These are phyloP conservation scores for Symbiodinium natans DNA, from an alignment of 73 alveolate species.

Conservation along the genomic window DNA sequence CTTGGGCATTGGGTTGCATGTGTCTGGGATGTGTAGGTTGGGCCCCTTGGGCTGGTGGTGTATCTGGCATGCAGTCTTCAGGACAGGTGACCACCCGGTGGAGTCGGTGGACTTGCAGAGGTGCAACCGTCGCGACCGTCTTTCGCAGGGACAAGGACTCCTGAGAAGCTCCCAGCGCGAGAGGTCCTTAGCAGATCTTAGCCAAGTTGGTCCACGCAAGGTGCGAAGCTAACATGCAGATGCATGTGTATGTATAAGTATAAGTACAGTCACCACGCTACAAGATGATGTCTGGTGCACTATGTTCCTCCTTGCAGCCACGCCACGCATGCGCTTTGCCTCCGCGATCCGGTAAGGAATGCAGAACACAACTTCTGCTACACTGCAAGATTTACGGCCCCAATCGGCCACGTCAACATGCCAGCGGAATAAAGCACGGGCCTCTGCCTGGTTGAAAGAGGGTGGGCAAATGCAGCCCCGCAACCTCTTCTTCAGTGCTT, in stretches of 20 bases:
- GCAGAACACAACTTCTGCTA: neutral
- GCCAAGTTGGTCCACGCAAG: neutral
- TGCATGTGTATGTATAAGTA: no score
- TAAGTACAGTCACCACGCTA: no score
- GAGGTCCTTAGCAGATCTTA: no score
- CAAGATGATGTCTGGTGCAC: neutral
- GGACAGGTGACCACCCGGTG: neutral
- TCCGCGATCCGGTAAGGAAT: neutral
- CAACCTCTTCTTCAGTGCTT: neutral
- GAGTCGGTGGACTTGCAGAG: no score
- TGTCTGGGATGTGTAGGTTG: no score
- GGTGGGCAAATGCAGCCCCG: neutral
- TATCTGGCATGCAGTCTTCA: neutral
- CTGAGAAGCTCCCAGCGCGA: no score
- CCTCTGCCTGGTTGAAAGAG: no score
- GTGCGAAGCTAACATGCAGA: neutral
- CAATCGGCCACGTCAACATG: no score
- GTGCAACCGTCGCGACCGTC: no score
- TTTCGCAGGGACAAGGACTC: no score
- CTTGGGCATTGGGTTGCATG: neutral
- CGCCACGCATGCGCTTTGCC: neutral
- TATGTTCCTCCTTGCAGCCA: neutral
- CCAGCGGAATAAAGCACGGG: no score
- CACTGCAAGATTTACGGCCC: neutral
- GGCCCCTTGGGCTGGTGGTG: no score